Base-by-base conservation (phyloP, 2,329 filamentous ascomycete genomes). In the Aureobasidium sp. region DNA sequence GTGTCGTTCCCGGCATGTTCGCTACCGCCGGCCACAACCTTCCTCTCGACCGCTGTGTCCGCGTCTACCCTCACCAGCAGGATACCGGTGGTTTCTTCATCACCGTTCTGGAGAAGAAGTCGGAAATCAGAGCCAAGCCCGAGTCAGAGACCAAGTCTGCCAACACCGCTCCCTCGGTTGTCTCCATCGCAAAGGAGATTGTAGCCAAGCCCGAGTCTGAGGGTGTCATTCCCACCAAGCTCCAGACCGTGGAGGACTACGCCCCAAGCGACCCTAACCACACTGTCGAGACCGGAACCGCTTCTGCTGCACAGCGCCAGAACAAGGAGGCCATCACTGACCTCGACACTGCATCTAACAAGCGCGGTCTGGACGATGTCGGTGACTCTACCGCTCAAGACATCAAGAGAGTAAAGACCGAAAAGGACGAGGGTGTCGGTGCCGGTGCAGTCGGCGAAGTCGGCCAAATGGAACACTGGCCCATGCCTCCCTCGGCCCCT, bases 51-150 rank as follows among this genome's bases (percentile, higher is more conserved):
- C 84, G 88, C 62, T 96, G 93, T 74, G 92, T 97, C 81, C 84
- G 94, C 64, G 86, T 99, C 7, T 99, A 97, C 73, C 89, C 92
- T 35, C 94, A 99, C 73, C 82, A 91, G 70, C 94, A 99, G 74
- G 91, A 99, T 68, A 99, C 94, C 3, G 94, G 94, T 60, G 93
- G 88, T 23, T 99, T 99, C 80, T 99, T 99, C 77, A 96, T 99
- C 71, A 88, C 91, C 0, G 92, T 96, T 0, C 77, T 99, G 19
- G 89, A 96, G 78, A 99, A 99, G 81, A 86, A 87, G 71, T 82
- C 84, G 27, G 94, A 96, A 65, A 91, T 95, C 72, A 88, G 83
- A 71, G 87, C 86, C 9, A 88, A 83, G 73, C 85, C 86, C 23
- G 89, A 94, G 73, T 80, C 82, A 4, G 78, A 80, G 60, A 71